These are phyloP conservation scores for Apiotrichum gracile DNA, from an alignment of 1,284 basidiomycete genomes.

Conservation along the genomic window DNA sequence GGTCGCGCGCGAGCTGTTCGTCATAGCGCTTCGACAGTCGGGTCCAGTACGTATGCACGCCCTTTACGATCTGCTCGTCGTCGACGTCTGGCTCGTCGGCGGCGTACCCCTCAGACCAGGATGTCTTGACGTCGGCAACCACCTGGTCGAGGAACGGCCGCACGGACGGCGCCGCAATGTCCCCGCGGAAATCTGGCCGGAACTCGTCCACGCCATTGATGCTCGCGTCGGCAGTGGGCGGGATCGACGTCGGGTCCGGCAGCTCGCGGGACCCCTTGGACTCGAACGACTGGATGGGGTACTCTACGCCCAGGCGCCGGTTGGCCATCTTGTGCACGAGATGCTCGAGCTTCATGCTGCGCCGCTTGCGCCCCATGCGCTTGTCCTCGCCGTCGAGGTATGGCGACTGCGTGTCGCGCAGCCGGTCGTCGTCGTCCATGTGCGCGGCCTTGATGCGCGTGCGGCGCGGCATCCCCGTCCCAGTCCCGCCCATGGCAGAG, in stretches of 20 bases:
- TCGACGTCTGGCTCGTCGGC: slow-evolving; percentile 30
- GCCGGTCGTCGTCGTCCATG: slow-evolving; percentile 2
- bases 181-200: slow-evolving; percentile 35
- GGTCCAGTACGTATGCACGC: slow-evolving; percentile 42
- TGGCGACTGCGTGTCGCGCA: slow-evolving; percentile 6
- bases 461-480: background rate
- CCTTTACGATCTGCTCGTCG: slow-evolving; percentile 27
- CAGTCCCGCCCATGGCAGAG: slow-evolving; percentile 1
- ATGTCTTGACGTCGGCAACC: slow-evolving; percentile 24
- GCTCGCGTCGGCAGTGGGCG: slow-evolving; percentile 25
- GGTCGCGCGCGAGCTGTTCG: slow-evolving; percentile 34
- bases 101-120: slow-evolving; percentile 21
- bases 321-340: slow-evolving; percentile 45
- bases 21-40: slow-evolving; percentile 38
- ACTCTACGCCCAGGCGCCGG: slow-evolving; percentile 41
- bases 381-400: slow-evolving; percentile 16
- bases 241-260: slow-evolving; percentile 26
- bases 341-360: slow-evolving; percentile 44
- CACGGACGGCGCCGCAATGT: slow-evolving; percentile 20
- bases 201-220: slow-evolving; percentile 35
- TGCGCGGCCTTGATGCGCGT: slow-evolving; percentile 6
- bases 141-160: slow-evolving; percentile 36
- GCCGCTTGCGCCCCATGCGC: slow-evolving; percentile 25
- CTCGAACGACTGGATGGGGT: slow-evolving; percentile 32
- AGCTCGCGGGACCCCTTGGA: slow-evolving; percentile 29